Evolutionary conservation across 2,329 filamentous ascomycete species (phyloP).

Genomic region (Hortaea werneckii): DNA sequence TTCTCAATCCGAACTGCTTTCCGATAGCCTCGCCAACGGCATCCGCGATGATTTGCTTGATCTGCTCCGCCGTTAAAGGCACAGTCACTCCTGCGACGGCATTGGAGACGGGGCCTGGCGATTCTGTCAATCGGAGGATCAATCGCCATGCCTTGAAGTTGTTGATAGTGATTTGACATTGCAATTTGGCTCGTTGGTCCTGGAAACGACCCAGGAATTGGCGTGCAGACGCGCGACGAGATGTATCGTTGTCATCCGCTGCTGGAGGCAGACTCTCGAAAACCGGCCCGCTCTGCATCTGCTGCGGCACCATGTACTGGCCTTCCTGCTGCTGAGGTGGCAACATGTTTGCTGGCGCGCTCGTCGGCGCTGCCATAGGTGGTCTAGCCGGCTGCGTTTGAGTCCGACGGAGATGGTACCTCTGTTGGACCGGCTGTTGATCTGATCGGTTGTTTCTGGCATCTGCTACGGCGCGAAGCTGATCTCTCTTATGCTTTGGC

Average conservation of each 20-base stretch:
- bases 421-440: conserved; percentile 3
- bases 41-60: conserved; percentile 7
- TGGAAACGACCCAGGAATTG: background rate
- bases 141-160: background rate
- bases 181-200: background rate
- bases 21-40: conserved; percentile 6
- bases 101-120: background rate
- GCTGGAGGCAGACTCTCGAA: conserved; percentile 3
- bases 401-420: conserved; percentile 7
- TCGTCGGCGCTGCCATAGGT: background rate
- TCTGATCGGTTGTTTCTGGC: background rate
- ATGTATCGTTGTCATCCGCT: conserved; percentile 4
- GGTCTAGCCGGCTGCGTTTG: conserved; percentile 7
- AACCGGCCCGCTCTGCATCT: background rate
- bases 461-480: background rate
- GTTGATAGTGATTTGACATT: too few relatives aligned
- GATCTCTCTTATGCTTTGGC: conserved; percentile 1
- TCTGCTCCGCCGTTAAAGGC: conserved; percentile 6
- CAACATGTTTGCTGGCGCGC: background rate
- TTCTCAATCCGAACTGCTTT: background rate
- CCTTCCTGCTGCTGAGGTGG: background rate
- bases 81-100: conserved; percentile 1
- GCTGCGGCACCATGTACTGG: background rate
- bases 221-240: conserved; percentile 12
- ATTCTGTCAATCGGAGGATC: conserved; percentile 1